Conservation (phyloP, 176 grass and related monocot species). For the Carex scoparia region DNA sequence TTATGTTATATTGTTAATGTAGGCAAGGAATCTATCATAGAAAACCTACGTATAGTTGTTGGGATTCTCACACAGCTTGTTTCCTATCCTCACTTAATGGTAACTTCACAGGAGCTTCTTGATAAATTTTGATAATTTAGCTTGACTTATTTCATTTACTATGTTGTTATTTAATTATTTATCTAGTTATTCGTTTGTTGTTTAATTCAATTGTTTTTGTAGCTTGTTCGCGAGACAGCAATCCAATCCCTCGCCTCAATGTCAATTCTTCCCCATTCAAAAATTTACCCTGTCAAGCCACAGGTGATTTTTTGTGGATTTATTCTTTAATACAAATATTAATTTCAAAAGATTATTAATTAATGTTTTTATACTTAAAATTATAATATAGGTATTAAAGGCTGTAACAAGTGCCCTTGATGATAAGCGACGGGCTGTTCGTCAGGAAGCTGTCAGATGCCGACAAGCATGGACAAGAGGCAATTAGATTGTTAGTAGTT, state of each 20-base stretch:
- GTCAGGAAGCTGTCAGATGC: constrained; percentile 77
- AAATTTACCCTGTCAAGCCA: constrained; percentile 65
- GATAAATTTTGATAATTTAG: not conserved
- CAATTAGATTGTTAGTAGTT: constrained; percentile 9
- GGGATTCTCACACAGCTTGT: constrained; percentile 47
- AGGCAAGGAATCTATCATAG: constrained; percentile 70
- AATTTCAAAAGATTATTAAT: constrained; percentile 17
- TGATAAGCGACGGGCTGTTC: constrained; percentile 75
- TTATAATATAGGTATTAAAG: constrained; percentile 45
- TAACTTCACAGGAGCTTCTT: constrained; percentile 18
- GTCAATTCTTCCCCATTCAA: constrained; percentile 77
- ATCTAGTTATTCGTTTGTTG: constrained; percentile 18
- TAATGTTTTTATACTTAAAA: constrained; percentile 16
- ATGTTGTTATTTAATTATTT: constrained; percentile 5
- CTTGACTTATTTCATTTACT: constrained; percentile 11
- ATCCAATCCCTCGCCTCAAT: constrained; percentile 83
- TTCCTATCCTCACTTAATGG: constrained; percentile 87
- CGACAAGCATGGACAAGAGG: constrained; percentile 69
- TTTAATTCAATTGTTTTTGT: constrained; percentile 21
- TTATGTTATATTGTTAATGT: constrained; percentile 23
- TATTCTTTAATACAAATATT: constrained; percentile 23
- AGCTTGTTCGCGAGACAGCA: constrained; percentile 91
- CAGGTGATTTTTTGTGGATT: constrained; percentile 43
- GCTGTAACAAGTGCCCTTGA: constrained; percentile 77
- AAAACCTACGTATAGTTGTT: constrained; percentile 67